A percentile compares a stretch with the other conserved stretches of the same genome.
Conservation (phyloP, 257 asterid species). For the Nicotiana undulata region DNA sequence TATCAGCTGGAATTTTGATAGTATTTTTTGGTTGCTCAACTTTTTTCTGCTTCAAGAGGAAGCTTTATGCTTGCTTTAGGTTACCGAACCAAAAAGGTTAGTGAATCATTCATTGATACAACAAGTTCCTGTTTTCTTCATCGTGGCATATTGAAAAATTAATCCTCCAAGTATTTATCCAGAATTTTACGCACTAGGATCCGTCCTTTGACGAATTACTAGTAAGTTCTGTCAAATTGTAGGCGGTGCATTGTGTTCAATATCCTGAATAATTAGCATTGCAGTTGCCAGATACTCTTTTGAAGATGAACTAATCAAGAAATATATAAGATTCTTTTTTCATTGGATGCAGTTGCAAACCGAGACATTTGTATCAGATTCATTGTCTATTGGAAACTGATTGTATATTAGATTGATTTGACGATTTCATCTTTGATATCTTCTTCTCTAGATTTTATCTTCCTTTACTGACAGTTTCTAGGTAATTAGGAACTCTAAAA, state of each 20-base stretch:
- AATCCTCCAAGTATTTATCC: neutral
- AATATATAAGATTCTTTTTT: neutral
- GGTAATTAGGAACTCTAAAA: conserved; percentile 30
- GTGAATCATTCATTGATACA: neutral
- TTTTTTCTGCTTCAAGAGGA: conserved; percentile 44
- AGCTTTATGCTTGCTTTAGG: conserved; percentile 27
- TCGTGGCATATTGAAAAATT: neutral
- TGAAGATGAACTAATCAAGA: neutral
- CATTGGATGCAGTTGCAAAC: neutral
- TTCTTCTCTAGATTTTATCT: neutral
- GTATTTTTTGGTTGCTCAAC: conserved; percentile 29
- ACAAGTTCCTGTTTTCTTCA: neutral
- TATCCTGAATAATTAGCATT: neutral
- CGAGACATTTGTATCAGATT: neutral
- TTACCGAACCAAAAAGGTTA: conserved; percentile 34
- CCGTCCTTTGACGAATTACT: neutral
- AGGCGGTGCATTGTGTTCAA: neutral
- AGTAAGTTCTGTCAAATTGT: neutral
- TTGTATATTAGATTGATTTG: neutral
- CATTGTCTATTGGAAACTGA: neutral
- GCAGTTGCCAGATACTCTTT: neutral
- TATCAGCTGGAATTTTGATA: conserved; percentile 20
- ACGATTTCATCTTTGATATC: neutral
- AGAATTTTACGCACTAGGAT: neutral
- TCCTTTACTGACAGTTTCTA: conserved; percentile 4